These are phyloP conservation scores for Alnus rubra DNA, from an alignment of 306 rosid genomes.

Conservation along the genomic window DNA sequence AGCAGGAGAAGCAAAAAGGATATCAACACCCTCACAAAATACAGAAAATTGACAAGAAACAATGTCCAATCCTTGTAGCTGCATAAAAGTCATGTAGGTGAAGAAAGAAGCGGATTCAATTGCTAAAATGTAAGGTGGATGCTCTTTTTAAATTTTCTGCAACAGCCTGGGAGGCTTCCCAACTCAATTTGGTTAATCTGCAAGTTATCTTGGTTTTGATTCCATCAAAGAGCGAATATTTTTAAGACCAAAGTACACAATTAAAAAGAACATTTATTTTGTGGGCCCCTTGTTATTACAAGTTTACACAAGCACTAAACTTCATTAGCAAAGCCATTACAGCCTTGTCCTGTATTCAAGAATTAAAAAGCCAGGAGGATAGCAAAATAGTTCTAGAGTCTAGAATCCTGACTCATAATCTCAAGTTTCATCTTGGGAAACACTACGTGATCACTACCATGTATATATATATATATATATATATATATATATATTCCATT, in stretches of 20 bases:
- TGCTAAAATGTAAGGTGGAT: not conserved
- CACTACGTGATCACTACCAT: not conserved
- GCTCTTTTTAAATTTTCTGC: not conserved
- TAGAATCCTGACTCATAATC: not conserved
- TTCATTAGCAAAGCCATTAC: not conserved
- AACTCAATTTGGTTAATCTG: constrained; percentile 1
- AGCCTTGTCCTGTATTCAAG: not conserved
- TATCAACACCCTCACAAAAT: not conserved
- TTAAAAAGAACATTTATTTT: not conserved
- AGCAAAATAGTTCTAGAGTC: not conserved
- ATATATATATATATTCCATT: too few relatives aligned
- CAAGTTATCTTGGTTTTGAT: not conserved
- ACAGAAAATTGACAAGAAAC: not conserved
- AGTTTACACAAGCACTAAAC: not conserved
- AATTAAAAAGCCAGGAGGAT: not conserved
- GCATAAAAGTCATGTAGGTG: not conserved
- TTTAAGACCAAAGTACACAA: not conserved
- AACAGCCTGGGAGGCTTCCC: not conserved
- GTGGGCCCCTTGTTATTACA: constrained; percentile 1
- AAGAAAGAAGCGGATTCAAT: not conserved
- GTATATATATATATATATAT: too few relatives aligned
- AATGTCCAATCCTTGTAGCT: not conserved
- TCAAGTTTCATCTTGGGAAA: not conserved
- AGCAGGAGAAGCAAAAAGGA: constrained; percentile 12
- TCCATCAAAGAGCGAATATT: constrained; percentile 1